These are phyloP conservation scores for Lactifluus pinguis DNA, from an alignment of 768 basidiomycete species.

Conservation along the genomic window DNA sequence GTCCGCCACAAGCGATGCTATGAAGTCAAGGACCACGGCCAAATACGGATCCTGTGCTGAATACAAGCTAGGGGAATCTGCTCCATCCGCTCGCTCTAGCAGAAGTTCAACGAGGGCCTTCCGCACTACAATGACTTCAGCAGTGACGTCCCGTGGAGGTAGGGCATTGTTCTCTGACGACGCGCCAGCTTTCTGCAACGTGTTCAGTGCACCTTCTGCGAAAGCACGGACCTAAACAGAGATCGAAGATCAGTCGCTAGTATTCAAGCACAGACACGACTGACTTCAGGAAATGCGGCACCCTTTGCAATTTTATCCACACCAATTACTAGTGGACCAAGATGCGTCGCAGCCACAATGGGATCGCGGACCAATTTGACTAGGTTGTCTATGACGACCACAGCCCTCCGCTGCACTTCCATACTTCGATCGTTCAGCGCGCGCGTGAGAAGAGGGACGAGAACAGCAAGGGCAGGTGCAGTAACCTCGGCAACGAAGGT, in stretches of 20 bases:
- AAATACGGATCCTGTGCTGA: conserved; percentile 50
- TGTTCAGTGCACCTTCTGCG: conserved; percentile 71
- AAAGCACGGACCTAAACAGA: conserved; percentile 73
- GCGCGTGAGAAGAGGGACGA: conserved; percentile 84
- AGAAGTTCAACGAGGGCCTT: conserved; percentile 52
- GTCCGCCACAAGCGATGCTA: conserved; percentile 68
- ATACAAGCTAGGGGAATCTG: conserved; percentile 36
- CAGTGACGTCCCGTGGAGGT: conserved; percentile 58
- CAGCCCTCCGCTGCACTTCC: conserved; percentile 91
- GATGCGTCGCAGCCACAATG: conserved; percentile 79
- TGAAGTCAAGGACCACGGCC: conserved; percentile 55
- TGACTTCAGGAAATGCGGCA: conserved; percentile 91
- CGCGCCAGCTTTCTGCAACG: conserved; percentile 76
- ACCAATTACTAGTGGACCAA: conserved; percentile 80
- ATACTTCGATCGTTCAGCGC: conserved; percentile 93
- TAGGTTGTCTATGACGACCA: conserved; percentile 91
- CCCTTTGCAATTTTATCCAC: conserved; percentile 83
- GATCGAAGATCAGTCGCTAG: conserved; percentile 5
- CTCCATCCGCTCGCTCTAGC: conserved; percentile 37
- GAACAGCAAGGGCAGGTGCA: conserved; percentile 90
- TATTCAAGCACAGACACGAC: conserved; percentile 18
- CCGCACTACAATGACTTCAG: conserved; percentile 50
- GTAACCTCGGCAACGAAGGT: conserved; percentile 98
- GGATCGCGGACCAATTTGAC: conserved; percentile 95
- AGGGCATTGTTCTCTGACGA: conserved; percentile 62